phyloP scores from a whole-genome alignment of 129 eudicot species.

The Saussurea involucrata region DNA sequence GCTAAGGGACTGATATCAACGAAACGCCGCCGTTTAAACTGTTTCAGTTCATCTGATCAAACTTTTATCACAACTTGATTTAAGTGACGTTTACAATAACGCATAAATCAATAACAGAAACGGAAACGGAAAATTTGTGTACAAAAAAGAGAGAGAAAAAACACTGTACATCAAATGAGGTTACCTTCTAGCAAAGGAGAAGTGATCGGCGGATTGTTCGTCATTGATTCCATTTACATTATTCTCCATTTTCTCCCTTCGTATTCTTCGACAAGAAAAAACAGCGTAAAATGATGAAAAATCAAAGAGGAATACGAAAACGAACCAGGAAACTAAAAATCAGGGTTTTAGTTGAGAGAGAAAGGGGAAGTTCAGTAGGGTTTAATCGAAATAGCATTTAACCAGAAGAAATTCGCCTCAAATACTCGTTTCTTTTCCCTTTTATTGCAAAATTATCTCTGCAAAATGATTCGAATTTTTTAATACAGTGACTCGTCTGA shows the following conservation, averaged over 20 bases:
- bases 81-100: background rate
- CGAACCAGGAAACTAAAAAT: background rate
- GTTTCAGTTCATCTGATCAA: background rate
- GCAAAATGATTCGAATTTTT: background rate
- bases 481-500: background rate
- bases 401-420: background rate
- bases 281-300: background rate
- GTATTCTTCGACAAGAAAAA: background rate
- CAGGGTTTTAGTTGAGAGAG: background rate
- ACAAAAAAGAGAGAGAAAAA: background rate
- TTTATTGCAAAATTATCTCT: background rate
- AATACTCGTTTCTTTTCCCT: background rate
- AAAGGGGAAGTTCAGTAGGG: background rate
- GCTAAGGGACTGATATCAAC: too few species aligned
- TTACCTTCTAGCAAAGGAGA: slow-evolving; percentile 22
- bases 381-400: background rate
- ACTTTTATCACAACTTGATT: background rate
- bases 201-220: background rate
- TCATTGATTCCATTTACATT: slow-evolving; percentile 5
- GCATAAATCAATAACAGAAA: background rate
- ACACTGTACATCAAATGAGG: background rate
- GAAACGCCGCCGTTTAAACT: background rate
- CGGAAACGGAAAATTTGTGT: background rate
- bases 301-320: background rate
- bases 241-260: background rate